Base-by-base conservation (phyloP, 495 filamentous ascomycete genomes). In the Penicillium ochrochloron region DNA sequence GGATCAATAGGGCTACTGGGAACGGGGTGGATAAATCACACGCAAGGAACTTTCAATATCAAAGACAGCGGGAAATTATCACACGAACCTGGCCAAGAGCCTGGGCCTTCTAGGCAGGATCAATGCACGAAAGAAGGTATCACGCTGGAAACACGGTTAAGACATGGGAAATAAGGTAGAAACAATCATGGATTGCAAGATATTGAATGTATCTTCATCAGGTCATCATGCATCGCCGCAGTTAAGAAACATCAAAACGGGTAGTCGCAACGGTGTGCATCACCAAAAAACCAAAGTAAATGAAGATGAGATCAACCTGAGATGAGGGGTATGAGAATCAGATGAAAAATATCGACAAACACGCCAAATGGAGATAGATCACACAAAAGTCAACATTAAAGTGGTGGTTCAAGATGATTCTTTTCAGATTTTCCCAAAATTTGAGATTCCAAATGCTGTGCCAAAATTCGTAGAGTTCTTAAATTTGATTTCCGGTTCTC, bases 401-500 rank as follows among this genome's bases (percentile, higher is more conserved):
- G n/a, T 60, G 59, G 39, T 41, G 48, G 7, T 23, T 17, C 64
- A 61, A 46, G 23, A 37, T 23, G 21, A 41, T 50, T 60, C 48
- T 35, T 27, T 50, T 64, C 58, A 69, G 46, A 69, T 50, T 58
- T 66, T 54, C 51, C 71, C 64, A 31, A 51, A 63, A 48, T 64
- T 67, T 19, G 73, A 69, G 52, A 68, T 51, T 66, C 80, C 80
- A 75, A 81, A 83, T 9, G 78, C 80, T 27, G 78, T 80, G 42
- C 87, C 87, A 76, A 90, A 90, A 71, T 90, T 90, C 53, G 76
- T 85, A n/a, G 82, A 81, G 17, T 75, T 76, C 60, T 80, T 88
- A 65, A 90, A 75, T 70, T 83, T 88, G 42, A 89, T 73, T 41
- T 84, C 83, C 25, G 87, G 79, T 15, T 86, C 85, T 55, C 81